phyloP scores from a whole-genome alignment of 441 rosid species.

The Eutrema salsugineum region DNA sequence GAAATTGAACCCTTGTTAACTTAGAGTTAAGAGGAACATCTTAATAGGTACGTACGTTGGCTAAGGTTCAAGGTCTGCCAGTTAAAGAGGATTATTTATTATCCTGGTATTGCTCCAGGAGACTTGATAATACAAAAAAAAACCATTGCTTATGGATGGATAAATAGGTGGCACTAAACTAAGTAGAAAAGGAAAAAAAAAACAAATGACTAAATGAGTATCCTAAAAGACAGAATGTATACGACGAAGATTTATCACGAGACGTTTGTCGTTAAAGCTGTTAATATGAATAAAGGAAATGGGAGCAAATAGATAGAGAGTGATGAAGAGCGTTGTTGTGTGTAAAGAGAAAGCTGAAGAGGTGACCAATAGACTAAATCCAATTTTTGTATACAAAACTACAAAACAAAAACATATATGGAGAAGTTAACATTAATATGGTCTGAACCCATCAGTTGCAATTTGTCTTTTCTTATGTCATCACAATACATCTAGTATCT shows the following conservation, averaged over 20 bases:
- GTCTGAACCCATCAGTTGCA: neutral
- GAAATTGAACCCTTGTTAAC: neutral
- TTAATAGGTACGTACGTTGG: neutral
- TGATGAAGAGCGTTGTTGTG: neutral
- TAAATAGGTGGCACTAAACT: neutral
- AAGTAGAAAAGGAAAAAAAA: neutral
- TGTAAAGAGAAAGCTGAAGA: neutral
- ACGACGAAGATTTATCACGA: slow-evolving; percentile 27
- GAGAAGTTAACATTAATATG: slow-evolving; percentile 7
- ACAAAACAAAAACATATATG: neutral
- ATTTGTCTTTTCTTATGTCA: slow-evolving; percentile 2
- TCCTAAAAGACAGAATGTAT: neutral
- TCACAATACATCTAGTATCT: neutral
- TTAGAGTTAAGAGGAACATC: neutral
- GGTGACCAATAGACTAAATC: slow-evolving; percentile 6
- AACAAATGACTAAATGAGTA: neutral
- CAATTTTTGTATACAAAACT: neutral
- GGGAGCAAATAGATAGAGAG: slow-evolving; percentile 12
- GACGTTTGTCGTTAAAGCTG: neutral
- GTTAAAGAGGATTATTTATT: neutral
- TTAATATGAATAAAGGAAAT: neutral
- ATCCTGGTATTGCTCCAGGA: neutral
- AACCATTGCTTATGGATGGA: neutral
- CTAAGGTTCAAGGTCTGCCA: neutral
- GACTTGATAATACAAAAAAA: neutral